A percentile compares a stretch with the other conserved stretches of the same genome.
Conservation (phyloP, 768 basidiomycete species). For the Pleurotus giganteus region DNA sequence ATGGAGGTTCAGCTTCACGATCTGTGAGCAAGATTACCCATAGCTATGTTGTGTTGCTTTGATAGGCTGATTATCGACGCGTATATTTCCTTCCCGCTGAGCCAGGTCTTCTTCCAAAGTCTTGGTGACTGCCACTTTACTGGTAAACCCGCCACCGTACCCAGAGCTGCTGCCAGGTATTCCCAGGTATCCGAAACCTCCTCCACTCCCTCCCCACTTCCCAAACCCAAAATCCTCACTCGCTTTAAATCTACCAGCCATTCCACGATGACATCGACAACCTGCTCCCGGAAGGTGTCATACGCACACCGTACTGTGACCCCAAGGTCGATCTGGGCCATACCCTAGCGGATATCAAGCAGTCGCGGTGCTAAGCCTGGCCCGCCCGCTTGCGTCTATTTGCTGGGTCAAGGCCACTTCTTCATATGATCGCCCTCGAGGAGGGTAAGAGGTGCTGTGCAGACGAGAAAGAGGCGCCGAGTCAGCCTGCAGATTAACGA, state of each 20-base stretch:
- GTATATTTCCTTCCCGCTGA: slow-evolving; percentile 82
- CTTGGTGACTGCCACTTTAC: no score
- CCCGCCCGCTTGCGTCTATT: slow-evolving; percentile 80
- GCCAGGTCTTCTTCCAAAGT: slow-evolving; percentile 81
- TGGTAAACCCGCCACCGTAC: no score
- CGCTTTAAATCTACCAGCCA: slow-evolving; percentile 83
- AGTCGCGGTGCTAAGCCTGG: slow-evolving; percentile 69
- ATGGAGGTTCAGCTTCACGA: slow-evolving; percentile 94
- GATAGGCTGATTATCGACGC: slow-evolving; percentile 73
- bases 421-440: slow-evolving; percentile 38
- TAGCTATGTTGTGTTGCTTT: slow-evolving; percentile 70
- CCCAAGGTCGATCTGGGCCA: slow-evolving; percentile 87
- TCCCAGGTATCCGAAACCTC: no score
- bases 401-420: slow-evolving; percentile 56
- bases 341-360: slow-evolving; percentile 74
- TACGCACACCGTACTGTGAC: slow-evolving; percentile 85
- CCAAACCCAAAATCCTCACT: slow-evolving; percentile 54
- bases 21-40: slow-evolving; percentile 87
- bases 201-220: background rate
- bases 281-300: slow-evolving; percentile 87
- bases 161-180: no score
- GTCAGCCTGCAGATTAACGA: slow-evolving; percentile 70
- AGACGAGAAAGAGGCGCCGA: slow-evolving; percentile 29
- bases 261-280: slow-evolving; percentile 79
- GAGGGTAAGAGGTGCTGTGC: background rate